Evolutionary conservation across 192 early-diverging fungal genomes (phyloP), one percentile per base, ranked within the genome.

Genomic region (Phlyctochytrium bullatum): DNA sequence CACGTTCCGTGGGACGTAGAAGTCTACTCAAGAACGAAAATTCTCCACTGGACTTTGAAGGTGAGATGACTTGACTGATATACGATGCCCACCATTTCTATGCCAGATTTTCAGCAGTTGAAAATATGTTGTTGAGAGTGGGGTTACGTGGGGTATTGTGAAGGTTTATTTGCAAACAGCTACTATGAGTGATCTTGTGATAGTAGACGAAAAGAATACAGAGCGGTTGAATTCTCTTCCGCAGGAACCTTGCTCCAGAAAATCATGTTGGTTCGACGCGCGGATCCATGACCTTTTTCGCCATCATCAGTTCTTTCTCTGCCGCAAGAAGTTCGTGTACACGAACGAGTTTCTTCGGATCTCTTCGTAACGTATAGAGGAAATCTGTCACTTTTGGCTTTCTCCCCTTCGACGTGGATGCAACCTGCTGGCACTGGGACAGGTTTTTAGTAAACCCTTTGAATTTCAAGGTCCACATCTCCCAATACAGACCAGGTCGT

Each of bases 281-380:
- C 83, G 61, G n/a, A n/a, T 81, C 76, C 67, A 88, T 80, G 34
- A 80, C 54, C 52, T 79, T 78, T 60, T 84, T 81, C 28, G 91
- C 90, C 51, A 82, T 76, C 63, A 82, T 83, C 54, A 94, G 83
- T 52, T 92, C 91, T 71, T 91, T 86, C 59, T 84, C 86, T 83
- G 91, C 80, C 50, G 86, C 87, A 30, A 94, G 73, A 36, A 94
- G 74, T 57, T 94, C 91, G 54, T 93, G 89, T 1, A 90, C 91
- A 67, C 93, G 86, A 2, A 89, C 90, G 31, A 91, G 78, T 68
- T 93, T 93, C 74, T 93, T 93, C 12, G 89, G 74, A 72, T 94
- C 91, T 35, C 88, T 84, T 16, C 89, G 76, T 4, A 94, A 75
- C 2, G 88, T 86, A 69, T 87, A 88, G 29, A 91, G 83, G 60